Percentiles rank a stretch among this genome's conserved stretches.
These are phyloP conservation scores for Knufia petricola DNA, from an alignment of 2,329 filamentous ascomycete genomes.

Conservation along the genomic window DNA sequence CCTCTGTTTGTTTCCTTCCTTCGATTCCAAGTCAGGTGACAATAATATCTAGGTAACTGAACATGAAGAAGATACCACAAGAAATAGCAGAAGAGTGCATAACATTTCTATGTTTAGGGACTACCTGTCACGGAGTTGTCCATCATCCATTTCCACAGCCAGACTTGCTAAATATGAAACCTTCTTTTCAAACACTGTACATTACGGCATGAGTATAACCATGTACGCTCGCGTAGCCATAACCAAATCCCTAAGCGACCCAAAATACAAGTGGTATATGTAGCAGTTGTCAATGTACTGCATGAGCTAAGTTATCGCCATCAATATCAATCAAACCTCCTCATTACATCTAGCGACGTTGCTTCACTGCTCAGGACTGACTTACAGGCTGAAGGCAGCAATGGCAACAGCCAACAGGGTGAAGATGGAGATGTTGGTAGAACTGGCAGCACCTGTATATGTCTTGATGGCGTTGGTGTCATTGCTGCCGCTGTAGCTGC, in stretches of 20 bases:
- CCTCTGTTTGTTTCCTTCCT: too few relatives aligned
- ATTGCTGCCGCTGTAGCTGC: constrained; percentile 7
- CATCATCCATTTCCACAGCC: not conserved
- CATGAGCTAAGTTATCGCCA: not conserved
- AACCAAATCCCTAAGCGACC: not conserved
- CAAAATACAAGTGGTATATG: not conserved
- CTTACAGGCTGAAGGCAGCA: constrained; percentile 10
- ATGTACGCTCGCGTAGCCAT: not conserved
- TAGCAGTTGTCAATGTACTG: not conserved
- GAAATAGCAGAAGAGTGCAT: too few relatives aligned
- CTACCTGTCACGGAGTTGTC: not conserved
- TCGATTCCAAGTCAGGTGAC: too few relatives aligned
- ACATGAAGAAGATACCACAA: too few relatives aligned
- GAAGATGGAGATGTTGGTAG: constrained; percentile 7
- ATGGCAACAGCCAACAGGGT: constrained; percentile 2
- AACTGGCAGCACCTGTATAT: constrained; percentile 17
- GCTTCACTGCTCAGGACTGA: not conserved
- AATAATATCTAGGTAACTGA: too few relatives aligned
- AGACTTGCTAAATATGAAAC: not conserved
- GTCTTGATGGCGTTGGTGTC: constrained; percentile 3
- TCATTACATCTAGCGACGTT: not conserved
- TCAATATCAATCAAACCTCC: constrained; percentile 1
- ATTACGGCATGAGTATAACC: constrained; percentile 4
- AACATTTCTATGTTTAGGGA: constrained; percentile 4
- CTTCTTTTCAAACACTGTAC: not conserved